Conservation (phyloP, 139 green algal genomes). For the Marvania coccoides region DNA sequence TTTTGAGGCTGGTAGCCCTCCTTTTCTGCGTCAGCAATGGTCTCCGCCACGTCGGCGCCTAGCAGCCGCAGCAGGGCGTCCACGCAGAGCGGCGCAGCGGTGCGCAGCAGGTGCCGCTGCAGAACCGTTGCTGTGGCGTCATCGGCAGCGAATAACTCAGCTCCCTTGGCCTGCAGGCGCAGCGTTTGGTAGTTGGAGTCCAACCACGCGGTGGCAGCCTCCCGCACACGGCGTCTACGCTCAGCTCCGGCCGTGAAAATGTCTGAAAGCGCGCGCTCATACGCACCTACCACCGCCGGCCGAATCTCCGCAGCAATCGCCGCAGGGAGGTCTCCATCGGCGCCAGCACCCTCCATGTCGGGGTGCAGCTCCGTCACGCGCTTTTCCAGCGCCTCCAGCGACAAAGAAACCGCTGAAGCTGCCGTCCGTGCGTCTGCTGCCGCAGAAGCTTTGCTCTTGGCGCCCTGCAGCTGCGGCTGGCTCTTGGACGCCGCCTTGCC, state of each 20-base stretch:
- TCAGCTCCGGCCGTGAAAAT: slow-evolving; percentile 68
- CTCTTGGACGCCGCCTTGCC: slow-evolving; percentile 9
- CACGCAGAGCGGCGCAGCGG: slow-evolving; percentile 26
- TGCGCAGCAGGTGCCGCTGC: slow-evolving; percentile 59
- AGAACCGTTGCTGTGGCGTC: slow-evolving; percentile 28
- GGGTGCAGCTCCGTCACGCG: slow-evolving; percentile 41
- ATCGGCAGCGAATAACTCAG: slow-evolving; percentile 38
- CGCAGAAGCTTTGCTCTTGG: background rate
- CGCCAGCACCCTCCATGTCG: slow-evolving; percentile 38
- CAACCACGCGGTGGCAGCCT: slow-evolving; percentile 29
- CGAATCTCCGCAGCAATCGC: slow-evolving; percentile 40
- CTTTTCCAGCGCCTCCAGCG: slow-evolving; percentile 15
- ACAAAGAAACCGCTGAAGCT: background rate
- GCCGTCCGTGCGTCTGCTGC: slow-evolving; percentile 1
- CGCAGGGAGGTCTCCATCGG: slow-evolving; percentile 22
- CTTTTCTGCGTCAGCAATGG: slow-evolving; percentile 3
- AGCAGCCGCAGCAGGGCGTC: slow-evolving; percentile 59
- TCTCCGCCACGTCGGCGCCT: background rate
- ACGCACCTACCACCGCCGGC: slow-evolving; percentile 44
- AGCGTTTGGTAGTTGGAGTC: slow-evolving; percentile 27
- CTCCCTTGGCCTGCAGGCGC: slow-evolving; percentile 53
- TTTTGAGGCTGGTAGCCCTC: no score
- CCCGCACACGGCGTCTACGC: slow-evolving; percentile 43
- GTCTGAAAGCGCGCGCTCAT: slow-evolving; percentile 44
- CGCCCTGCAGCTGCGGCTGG: background rate